Evolutionary conservation across 331 rosid genomes (phyloP).

Genomic region (Telfairia occidentalis): DNA sequence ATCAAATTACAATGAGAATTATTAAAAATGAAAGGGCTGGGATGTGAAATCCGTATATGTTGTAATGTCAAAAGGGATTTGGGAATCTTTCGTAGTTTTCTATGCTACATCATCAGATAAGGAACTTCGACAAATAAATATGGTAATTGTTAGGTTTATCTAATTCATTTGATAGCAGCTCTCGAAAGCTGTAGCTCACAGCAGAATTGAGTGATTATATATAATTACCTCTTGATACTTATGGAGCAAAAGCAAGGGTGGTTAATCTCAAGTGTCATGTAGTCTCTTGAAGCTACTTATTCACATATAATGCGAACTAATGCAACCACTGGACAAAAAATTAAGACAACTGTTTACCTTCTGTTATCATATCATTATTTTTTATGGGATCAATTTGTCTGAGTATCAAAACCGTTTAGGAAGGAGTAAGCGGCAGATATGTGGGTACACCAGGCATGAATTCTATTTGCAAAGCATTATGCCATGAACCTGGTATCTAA

Average conservation of each 20-base stretch:
- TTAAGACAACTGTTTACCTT: background rate
- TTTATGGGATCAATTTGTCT: constrained; percentile 19
- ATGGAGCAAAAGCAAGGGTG: background rate
- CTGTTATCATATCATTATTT: background rate
- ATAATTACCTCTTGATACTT: background rate
- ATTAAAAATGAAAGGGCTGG: background rate
- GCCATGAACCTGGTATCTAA: constrained; percentile 59
- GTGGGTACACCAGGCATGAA: constrained; percentile 98
- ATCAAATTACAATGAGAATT: background rate
- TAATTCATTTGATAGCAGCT: background rate
- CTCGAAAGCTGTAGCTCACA: background rate
- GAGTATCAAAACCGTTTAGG: constrained; percentile 43
- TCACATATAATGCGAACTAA: background rate
- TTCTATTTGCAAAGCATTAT: constrained; percentile 69
- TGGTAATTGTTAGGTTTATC: background rate
- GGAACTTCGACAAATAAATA: background rate
- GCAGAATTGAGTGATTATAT: background rate
- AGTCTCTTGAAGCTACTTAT: background rate
- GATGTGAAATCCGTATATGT: background rate
- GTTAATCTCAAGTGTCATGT: background rate
- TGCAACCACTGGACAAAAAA: background rate
- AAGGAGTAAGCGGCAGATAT: constrained; percentile 47
- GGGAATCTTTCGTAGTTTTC: background rate
- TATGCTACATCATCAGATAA: background rate
- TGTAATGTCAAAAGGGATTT: background rate